These are phyloP conservation scores for Trichoderma oligosporum DNA, from an alignment of 2,329 filamentous ascomycete genomes.

Conservation along the genomic window DNA sequence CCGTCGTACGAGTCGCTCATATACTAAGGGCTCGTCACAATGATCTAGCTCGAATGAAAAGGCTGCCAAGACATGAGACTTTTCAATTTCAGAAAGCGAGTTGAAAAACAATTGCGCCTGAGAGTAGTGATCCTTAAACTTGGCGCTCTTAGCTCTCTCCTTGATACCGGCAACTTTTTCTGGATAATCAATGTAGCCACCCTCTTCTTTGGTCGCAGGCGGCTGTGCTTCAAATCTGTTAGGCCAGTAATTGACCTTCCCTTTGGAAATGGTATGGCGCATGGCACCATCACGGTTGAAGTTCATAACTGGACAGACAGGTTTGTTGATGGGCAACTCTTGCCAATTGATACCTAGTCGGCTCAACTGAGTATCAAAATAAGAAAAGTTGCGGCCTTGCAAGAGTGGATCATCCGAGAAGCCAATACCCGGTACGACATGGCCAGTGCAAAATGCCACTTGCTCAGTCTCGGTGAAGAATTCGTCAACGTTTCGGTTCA, in stretches of 20 bases:
- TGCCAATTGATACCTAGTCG: slow-evolving; percentile 72
- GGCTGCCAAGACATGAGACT: slow-evolving; percentile 66
- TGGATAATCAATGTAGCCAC: slow-evolving; percentile 63
- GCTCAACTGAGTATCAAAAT: slow-evolving; percentile 67
- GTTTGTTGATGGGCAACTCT: slow-evolving; percentile 72
- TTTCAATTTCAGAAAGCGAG: slow-evolving; percentile 64
- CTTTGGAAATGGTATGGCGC: slow-evolving; percentile 66
- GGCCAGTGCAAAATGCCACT: slow-evolving; percentile 75
- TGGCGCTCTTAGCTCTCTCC: slow-evolving; percentile 61
- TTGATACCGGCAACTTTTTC: slow-evolving; percentile 67
- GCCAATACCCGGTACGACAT: slow-evolving; percentile 74
- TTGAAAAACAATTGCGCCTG: slow-evolving; percentile 84
- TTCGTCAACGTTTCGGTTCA: slow-evolving; percentile 77
- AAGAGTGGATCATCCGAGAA: slow-evolving; percentile 71
- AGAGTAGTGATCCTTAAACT: slow-evolving; percentile 73
- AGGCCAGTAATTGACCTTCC: slow-evolving; percentile 65
- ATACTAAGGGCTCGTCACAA: slow-evolving; percentile 75
- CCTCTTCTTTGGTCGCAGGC: slow-evolving; percentile 58
- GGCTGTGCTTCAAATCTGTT: slow-evolving; percentile 59
- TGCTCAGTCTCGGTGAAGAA: slow-evolving; percentile 82
- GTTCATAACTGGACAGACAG: slow-evolving; percentile 71
- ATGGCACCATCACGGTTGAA: slow-evolving; percentile 71
- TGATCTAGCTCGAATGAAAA: slow-evolving; percentile 76
- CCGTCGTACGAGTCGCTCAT: slow-evolving; percentile 64
- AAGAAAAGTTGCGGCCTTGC: slow-evolving; percentile 71